Conservation (phyloP, 345 rosid species). For the Eucalyptus leucophloia region DNA sequence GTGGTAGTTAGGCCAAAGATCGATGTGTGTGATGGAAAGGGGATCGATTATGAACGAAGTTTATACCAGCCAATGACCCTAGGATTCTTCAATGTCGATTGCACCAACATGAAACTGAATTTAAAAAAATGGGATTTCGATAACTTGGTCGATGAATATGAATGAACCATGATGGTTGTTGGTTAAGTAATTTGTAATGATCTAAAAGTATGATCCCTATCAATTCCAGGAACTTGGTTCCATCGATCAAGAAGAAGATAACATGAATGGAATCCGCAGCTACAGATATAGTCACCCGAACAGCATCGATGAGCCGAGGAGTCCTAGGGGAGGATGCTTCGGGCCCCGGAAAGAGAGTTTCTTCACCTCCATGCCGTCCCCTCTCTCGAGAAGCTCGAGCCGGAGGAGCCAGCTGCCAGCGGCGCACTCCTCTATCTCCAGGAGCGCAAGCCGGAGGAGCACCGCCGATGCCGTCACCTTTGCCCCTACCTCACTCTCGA, state of each 20-base stretch:
- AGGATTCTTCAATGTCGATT: neutral
- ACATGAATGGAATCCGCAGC: neutral
- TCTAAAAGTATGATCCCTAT: neutral
- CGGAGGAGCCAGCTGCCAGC: neutral
- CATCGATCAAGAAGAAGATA: neutral
- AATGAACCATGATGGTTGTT: neutral
- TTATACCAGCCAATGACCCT: neutral
- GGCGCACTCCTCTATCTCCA: neutral
- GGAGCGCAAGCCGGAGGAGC: conserved; percentile 7
- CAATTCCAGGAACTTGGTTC: neutral
- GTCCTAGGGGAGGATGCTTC: neutral
- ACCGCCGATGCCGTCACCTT: neutral
- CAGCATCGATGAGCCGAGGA: neutral
- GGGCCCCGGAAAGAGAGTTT: neutral
- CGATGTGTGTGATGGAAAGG: neutral
- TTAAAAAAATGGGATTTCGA: neutral
- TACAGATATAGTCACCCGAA: neutral
- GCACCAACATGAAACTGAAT: neutral
- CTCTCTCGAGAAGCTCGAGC: conserved; percentile 16
- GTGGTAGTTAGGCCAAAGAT: neutral
- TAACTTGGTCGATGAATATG: neutral
- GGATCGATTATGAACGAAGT: neutral
- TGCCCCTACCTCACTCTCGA: neutral
- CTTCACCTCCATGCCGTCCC: neutral
- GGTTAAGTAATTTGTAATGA: neutral